phyloP scores from a whole-genome alignment of 176 grass and related monocot species.

The Cocos nucifera region DNA sequence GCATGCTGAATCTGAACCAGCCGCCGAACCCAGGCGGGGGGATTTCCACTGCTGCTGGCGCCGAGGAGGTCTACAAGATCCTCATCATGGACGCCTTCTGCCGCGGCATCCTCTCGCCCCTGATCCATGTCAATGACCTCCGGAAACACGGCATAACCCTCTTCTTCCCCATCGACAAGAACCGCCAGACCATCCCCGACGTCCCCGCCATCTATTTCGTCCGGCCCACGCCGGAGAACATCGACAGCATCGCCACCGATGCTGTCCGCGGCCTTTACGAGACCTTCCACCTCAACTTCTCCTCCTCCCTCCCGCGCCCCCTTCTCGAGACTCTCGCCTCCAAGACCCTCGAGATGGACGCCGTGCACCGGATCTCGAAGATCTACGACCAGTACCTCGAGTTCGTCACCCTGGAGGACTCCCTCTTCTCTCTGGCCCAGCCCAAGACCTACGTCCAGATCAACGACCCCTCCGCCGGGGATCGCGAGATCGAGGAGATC shows the following conservation, averaged over 20 bases:
- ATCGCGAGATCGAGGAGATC: slow-evolving; percentile 55
- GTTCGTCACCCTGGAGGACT: slow-evolving; percentile 82
- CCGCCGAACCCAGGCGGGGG: slow-evolving; percentile 9
- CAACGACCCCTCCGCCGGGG: slow-evolving; percentile 70
- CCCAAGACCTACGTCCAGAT: slow-evolving; percentile 64
- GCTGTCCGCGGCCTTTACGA: slow-evolving; percentile 68
- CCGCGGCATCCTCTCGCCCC: slow-evolving; percentile 57
- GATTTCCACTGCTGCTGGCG: slow-evolving; percentile 15
- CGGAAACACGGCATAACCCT: slow-evolving; percentile 81
- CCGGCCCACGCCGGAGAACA: slow-evolving; percentile 57
- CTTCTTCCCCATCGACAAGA: slow-evolving; percentile 61
- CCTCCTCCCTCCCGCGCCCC: slow-evolving; percentile 62
- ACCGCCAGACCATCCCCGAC: slow-evolving; percentile 59
- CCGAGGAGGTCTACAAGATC: slow-evolving; percentile 89
- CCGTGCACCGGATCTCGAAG: slow-evolving; percentile 44
- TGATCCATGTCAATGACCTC: slow-evolving; percentile 66
- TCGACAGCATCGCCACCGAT: slow-evolving; percentile 66
- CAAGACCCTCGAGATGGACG: slow-evolving; percentile 35
- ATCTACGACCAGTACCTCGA: slow-evolving; percentile 86
- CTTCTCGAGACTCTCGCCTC: slow-evolving; percentile 66
- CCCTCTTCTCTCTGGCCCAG: slow-evolving; percentile 80
- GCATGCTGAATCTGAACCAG: slow-evolving; percentile 37
- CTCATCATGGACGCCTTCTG: slow-evolving; percentile 82
- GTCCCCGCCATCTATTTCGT: slow-evolving; percentile 82
- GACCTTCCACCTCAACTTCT: slow-evolving; percentile 89